phyloP scores from a whole-genome alignment of 345 rosid genomes.

The Populus euphratica region DNA sequence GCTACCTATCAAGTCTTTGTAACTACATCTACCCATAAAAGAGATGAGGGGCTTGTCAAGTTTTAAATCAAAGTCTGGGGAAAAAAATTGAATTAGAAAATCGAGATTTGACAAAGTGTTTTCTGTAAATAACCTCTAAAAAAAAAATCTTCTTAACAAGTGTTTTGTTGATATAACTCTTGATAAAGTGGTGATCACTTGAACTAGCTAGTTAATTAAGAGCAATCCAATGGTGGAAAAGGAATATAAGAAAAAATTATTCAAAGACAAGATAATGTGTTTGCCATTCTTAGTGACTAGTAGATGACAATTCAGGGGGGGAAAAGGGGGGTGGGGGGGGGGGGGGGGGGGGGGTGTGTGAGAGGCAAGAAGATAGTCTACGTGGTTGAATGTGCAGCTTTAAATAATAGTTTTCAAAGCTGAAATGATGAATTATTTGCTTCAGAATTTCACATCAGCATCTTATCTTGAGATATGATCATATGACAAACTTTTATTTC shows the following conservation, averaged over 20 bases:
- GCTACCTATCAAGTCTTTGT: not conserved
- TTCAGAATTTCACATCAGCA: not conserved
- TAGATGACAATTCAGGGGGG: conserved; percentile 1
- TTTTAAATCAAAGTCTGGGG: not conserved
- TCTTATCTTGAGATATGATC: not conserved
- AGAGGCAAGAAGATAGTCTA: not conserved
- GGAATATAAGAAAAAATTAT: conserved; percentile 13
- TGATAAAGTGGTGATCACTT: conserved; percentile 1
- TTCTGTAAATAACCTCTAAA: not conserved
- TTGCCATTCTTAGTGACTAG: conserved; percentile 22
- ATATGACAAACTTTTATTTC: not conserved
- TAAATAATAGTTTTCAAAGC: not conserved
- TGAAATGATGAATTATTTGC: not conserved
- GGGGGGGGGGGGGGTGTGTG: not conserved
- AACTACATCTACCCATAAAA: conserved; percentile 19
- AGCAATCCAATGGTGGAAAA: not conserved
- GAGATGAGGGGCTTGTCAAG: too few relatives aligned
- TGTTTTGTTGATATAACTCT: too few relatives aligned
- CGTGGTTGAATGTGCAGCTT: not conserved
- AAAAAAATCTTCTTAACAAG: not conserved
- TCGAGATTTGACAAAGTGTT: conserved; percentile 12
- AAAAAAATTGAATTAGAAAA: not conserved
- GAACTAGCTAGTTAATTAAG: not conserved
- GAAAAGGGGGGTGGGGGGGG: not conserved
- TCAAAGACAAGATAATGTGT: conserved; percentile 26